Conservation (phyloP, 2,329 filamentous ascomycete genomes). For the Pseudocercospora fuligena region DNA sequence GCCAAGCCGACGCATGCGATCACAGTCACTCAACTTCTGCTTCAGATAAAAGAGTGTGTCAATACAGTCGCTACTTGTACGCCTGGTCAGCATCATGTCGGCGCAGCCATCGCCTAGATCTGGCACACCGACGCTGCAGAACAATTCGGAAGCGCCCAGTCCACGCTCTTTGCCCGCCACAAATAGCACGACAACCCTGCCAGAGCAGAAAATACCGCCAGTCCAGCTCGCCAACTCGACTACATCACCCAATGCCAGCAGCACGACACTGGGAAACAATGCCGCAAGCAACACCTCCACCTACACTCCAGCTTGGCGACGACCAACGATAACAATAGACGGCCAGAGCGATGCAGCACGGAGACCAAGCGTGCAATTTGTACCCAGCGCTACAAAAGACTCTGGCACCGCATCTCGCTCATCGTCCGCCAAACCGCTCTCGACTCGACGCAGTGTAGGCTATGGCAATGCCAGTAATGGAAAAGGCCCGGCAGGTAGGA, state of each 20-base stretch:
- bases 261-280: background rate
- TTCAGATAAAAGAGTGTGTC: background rate
- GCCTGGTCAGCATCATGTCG: conserved; percentile 20
- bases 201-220: conserved; percentile 35
- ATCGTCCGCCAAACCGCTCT: conserved; percentile 36
- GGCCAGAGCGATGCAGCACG: conserved; percentile 28
- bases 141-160: conserved; percentile 21
- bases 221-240: conserved; percentile 23
- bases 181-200: conserved; percentile 24
- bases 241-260: conserved; percentile 9
- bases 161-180: conserved; percentile 21
- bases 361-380: conserved; percentile 45
- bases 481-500: conserved; percentile 25
- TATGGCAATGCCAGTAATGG: conserved; percentile 19
- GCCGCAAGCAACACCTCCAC: conserved; percentile 14
- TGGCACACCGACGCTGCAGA: conserved; percentile 24
- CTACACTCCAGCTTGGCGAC: conserved; percentile 41
- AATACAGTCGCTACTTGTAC: background rate
- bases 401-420: conserved; percentile 34
- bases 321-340: conserved; percentile 37
- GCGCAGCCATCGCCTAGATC: conserved; percentile 27
- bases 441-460: conserved; percentile 22
- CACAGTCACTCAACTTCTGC: background rate
- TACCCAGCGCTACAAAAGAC: conserved; percentile 35
- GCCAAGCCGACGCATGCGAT: conserved; percentile 1